Conservation (phyloP, 352 stramenopile genomes). For the Globisporangium nunn region DNA sequence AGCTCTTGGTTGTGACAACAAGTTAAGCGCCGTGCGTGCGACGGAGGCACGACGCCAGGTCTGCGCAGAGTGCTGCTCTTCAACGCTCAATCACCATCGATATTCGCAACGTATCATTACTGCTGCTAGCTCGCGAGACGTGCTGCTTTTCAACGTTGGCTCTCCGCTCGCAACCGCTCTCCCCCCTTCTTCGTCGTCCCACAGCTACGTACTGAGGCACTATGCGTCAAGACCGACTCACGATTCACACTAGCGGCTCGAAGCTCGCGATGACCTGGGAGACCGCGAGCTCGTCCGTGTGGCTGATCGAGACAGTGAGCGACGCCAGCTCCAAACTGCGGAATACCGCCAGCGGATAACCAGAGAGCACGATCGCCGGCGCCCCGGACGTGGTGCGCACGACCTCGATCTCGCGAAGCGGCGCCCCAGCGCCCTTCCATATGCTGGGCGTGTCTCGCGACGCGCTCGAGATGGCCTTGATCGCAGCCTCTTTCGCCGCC, state of each 20-base stretch:
- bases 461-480: constrained; percentile 87
- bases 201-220: neutral
- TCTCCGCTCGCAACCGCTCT: too few species aligned
- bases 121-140: too few species aligned
- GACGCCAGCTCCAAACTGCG: constrained; percentile 58
- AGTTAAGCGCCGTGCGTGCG: too few species aligned
- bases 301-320: constrained; percentile 84
- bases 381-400: constrained; percentile 72
- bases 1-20: too few species aligned
- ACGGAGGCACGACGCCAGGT: too few species aligned
- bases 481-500: constrained; percentile 86
- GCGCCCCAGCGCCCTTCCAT: constrained; percentile 65
- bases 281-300: constrained; percentile 83
- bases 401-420: constrained; percentile 83
- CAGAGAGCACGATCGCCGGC: constrained; percentile 67
- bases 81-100: too few species aligned
- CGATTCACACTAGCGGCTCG: neutral
- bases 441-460: constrained; percentile 53
- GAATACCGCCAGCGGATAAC: constrained; percentile 69
- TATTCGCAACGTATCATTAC: too few species aligned
- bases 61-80: too few species aligned
- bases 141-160: too few species aligned
- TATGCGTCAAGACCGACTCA: neutral
- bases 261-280: neutral
- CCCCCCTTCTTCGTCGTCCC: too few species aligned